Base-by-base conservation (phyloP, 768 basidiomycete species). In the Tulasnella sp. region DNA sequence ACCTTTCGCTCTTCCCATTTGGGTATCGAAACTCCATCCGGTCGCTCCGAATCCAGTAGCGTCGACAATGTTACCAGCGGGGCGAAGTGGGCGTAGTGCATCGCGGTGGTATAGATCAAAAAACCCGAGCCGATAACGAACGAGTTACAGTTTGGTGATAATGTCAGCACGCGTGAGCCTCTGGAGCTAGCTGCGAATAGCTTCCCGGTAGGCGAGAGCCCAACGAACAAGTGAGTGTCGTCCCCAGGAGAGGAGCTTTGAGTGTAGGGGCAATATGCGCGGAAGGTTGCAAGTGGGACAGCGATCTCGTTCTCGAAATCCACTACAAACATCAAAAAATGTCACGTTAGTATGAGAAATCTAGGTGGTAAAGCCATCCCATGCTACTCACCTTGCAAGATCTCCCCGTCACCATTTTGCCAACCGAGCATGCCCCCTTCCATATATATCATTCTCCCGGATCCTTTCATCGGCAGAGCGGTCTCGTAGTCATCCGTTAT, bases 71-170 rank as follows among this genome's bases (percentile, higher is more conserved):
- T 64, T 2, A 64, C 42, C 3, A 88, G 65, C 2, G 88, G 84
- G 1, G 80, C 80, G 65, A 92, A 97, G 38, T 80, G 78, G 1
- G 81, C 84, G 27, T 88, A 84, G 67, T 98, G 95, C 0, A 86
- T 73, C 5, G 81, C 82, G 0, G 91, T 89, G 0, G 88, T 91
- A 72, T 82, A 95, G 58, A 94, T 84, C 30, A 95, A 73, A 68
- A 88, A 93, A 19, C 81, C 80, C 0, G 87, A 81, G 0, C 85
- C 71, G 9, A 71, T 59, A 29, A 80, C 78, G 70, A 90, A 89
- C 0, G 93, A 95, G 13, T 83, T 75, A 42, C 71, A 71, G 41
- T 70, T 67, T 17, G 66, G 64, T 1, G 74, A 73, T 32, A 75
- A 38, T 4, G 64, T 65, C 21, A 64, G 38, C 38, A 38, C 30